phyloP scores from a whole-genome alignment of 305 asterid species.

The Nicotiana rustica region DNA sequence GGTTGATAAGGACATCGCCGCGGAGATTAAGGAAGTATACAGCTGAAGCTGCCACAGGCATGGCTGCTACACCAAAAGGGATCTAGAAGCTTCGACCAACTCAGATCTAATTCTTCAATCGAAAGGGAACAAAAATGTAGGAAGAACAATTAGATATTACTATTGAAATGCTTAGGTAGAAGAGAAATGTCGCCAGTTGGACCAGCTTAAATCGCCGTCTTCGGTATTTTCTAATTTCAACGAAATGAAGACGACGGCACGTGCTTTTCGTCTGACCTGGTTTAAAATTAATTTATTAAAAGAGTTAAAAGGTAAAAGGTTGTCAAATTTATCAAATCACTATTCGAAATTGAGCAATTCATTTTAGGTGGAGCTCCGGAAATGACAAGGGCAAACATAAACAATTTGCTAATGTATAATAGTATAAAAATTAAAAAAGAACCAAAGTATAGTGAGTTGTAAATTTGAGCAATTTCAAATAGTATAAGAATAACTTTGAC shows the following conservation, averaged over 20 bases:
- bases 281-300: background rate
- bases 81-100: conserved; percentile 10
- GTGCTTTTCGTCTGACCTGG: conserved; percentile 11
- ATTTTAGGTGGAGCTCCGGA: background rate
- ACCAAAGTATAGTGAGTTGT: too few relatives aligned
- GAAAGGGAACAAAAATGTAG: background rate
- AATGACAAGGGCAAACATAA: too few relatives aligned
- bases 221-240: conserved; percentile 18
- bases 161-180: background rate
- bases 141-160: conserved; percentile 1
- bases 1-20: conserved; percentile 99
- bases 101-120: background rate
- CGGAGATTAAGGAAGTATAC: conserved; percentile 95
- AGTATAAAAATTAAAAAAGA: too few relatives aligned
- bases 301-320: background rate
- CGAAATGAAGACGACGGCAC: conserved; percentile 26
- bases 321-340: background rate
- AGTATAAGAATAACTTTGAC: too few relatives aligned
- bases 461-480: too few relatives aligned
- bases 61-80: conserved; percentile 49
- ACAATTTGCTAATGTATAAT: too few relatives aligned
- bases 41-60: conserved; percentile 99
- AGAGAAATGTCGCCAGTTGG: conserved; percentile 30
- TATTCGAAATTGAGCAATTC: background rate
- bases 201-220: conserved; percentile 23